Conservation (phyloP, 2,329 filamentous ascomycete genomes). For the Aspergillus sclerotialis region DNA sequence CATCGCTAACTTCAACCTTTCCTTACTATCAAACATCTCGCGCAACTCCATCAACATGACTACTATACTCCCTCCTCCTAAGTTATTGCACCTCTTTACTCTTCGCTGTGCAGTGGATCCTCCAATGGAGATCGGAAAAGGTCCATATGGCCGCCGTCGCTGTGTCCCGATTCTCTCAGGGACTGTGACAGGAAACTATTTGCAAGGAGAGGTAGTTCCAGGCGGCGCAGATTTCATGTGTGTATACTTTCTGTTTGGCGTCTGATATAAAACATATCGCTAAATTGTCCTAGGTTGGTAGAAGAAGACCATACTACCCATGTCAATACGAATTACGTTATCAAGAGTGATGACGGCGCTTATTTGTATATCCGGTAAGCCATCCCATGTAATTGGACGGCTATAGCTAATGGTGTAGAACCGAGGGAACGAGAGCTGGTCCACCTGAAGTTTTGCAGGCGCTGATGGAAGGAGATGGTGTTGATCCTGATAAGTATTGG, state of each 20-base stretch:
- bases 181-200: slow-evolving; percentile 13
- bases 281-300: slow-evolving; percentile 12
- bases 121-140: slow-evolving; percentile 18
- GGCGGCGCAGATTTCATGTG: slow-evolving; percentile 22
- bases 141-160: slow-evolving; percentile 18
- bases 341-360: slow-evolving; percentile 20
- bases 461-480: slow-evolving; percentile 18
- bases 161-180: slow-evolving; percentile 17
- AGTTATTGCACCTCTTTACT: slow-evolving; percentile 16
- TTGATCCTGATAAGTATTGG: slow-evolving; percentile 19
- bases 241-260: neutral
- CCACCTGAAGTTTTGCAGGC: slow-evolving; percentile 18
- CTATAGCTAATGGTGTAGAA: slow-evolving; percentile 8
- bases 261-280: neutral
- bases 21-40: no score
- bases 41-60: no score
- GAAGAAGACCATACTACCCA: slow-evolving; percentile 21
- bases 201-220: slow-evolving; percentile 18
- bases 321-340: slow-evolving; percentile 20
- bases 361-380: slow-evolving; percentile 18
- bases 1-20: no score
- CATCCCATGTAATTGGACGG: neutral
- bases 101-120: slow-evolving; percentile 17
- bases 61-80: slow-evolving; percentile 13
- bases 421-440: slow-evolving; percentile 20